Base-by-base conservation (phyloP, 768 basidiomycete genomes). In the Fomitopsis serialis region DNA sequence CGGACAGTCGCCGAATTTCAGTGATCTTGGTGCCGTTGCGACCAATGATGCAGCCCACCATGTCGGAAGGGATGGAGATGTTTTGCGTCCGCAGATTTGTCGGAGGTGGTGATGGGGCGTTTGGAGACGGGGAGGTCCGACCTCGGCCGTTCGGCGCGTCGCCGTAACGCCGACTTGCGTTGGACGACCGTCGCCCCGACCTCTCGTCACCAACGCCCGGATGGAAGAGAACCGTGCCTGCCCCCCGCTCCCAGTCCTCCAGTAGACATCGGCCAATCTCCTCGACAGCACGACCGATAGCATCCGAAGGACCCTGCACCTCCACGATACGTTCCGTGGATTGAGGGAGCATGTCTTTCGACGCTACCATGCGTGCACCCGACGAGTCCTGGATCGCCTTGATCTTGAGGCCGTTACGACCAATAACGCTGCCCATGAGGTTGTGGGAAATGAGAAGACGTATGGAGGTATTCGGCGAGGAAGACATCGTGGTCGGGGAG, bases 271-370 rank as follows among this genome's bases (percentile, higher is more conserved):
- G 91, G 32, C 88, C 93, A 71, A 99, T 98, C 70, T 99, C 95
- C 68, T 88, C 85, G 45, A 99, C 87, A 40, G 97, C 97, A 63
- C 85, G 85, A 49, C 91, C 87, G 66, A 99, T 98, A 45, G 91
- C 77, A 54, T 97, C 95, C 36, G 93, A 85, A 32, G 92, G 76
- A 40, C 97, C 97, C 66, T 98, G 92, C 45, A 99, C 92, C 70
- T 98, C 97, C 52, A 99, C 97, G 63, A 98, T 89, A 59, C 97
- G 92, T 72, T 99, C 97, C 45, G 97, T 99, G 29, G 96, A 98
- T 72, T 98, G 97, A 29, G 97, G 95, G 43, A 99, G 82, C 89
- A 98, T 98, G 66, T 98, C 97, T 72, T 98, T 98, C 56, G 92
- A 91, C 42, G 97, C 97, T 52, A 98, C 89, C 95, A 99, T 99